phyloP scores from a whole-genome alignment of 768 basidiomycete genomes.

The Hericium erinaceus region DNA sequence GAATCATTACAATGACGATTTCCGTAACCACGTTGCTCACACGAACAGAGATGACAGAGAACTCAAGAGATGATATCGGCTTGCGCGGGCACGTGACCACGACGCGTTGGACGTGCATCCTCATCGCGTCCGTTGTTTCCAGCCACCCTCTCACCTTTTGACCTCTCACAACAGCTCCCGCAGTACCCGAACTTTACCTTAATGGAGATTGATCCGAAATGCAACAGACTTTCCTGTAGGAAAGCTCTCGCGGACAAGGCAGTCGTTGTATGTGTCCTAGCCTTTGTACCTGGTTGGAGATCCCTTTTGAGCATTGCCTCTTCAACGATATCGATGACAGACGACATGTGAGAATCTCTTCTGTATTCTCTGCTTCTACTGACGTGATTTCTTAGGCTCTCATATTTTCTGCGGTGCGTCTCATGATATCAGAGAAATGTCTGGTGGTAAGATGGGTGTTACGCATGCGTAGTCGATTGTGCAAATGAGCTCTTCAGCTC shows the following conservation, averaged over 20 bases:
- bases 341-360: constrained; percentile 40
- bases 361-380: not conserved
- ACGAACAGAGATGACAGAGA: too few species aligned
- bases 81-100: not conserved
- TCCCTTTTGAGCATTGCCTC: not conserved
- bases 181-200: not conserved
- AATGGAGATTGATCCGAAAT: constrained; percentile 74
- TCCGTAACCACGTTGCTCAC: too few species aligned
- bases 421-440: not conserved
- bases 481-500: constrained; percentile 77
- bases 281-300: not conserved
- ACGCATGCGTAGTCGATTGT: constrained; percentile 51
- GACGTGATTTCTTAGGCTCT: constrained; percentile 45
- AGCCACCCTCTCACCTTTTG: too few species aligned
- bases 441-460: not conserved
- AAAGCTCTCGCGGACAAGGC: constrained; percentile 64
- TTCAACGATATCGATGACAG: constrained; percentile 20
- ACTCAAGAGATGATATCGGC: not conserved
- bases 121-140: too few species aligned
- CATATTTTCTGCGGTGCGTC: constrained; percentile 73
- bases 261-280: constrained; percentile 56
- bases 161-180: too few species aligned
- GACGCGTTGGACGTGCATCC: not conserved
- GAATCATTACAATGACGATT: not conserved
- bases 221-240: constrained; percentile 73